phyloP scores from a whole-genome alignment of 2,329 filamentous ascomycete genomes.

The Dactylellina haptotyla region DNA sequence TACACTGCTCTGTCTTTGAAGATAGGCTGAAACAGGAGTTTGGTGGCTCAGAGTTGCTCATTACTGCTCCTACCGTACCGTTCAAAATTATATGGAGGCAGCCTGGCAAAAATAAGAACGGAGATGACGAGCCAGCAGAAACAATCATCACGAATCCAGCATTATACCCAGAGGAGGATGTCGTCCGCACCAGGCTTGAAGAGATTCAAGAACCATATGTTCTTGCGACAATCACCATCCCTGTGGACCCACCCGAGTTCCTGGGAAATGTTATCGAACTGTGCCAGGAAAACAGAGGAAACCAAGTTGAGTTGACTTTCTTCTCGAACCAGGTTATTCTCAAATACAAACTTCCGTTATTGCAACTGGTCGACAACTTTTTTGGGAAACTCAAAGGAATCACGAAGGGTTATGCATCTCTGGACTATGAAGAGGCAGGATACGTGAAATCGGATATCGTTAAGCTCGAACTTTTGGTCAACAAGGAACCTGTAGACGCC shows the following conservation, averaged over 20 bases:
- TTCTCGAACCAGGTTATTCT: constrained; percentile 96
- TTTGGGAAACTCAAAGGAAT: constrained; percentile 95
- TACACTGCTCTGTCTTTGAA: constrained; percentile 99
- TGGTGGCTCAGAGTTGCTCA: constrained; percentile 85
- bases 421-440: constrained; percentile 96
- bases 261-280: constrained; percentile 93
- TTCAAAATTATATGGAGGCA: constrained; percentile 72
- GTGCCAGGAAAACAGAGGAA: constrained; percentile 80
- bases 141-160: constrained; percentile 85
- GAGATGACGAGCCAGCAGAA: constrained; percentile 63
- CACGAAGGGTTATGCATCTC: constrained; percentile 92
- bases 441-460: constrained; percentile 82
- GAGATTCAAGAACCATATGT: constrained; percentile 80
- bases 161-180: constrained; percentile 81
- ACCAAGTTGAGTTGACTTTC: constrained; percentile 87
- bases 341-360: constrained; percentile 87
- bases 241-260: constrained; percentile 76
- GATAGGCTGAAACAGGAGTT: constrained; percentile 94
- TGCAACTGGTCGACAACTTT: constrained; percentile 93
- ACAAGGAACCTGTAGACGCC: constrained; percentile 91
- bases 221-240: constrained; percentile 84
- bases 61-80: constrained; percentile 93
- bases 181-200: constrained; percentile 67
- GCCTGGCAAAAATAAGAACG: constrained; percentile 76
- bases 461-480: constrained; percentile 92